These are phyloP conservation scores for Rhodotorula diobovata DNA, from an alignment of 768 basidiomycete species.

Conservation along the genomic window DNA sequence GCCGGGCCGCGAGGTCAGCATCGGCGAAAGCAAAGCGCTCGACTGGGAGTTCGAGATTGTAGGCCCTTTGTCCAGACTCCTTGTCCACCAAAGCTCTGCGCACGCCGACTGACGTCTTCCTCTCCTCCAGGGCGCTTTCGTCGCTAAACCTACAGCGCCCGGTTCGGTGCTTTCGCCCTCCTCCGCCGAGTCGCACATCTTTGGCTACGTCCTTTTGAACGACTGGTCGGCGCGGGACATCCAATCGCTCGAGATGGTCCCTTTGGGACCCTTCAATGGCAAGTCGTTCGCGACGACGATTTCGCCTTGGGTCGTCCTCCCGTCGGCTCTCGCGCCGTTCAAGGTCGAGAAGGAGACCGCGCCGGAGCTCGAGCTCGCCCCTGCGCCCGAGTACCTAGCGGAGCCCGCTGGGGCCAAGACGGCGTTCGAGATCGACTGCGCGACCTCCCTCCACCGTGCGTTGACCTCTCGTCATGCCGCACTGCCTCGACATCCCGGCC, in stretches of 20 bases:
- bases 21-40: slow-evolving; percentile 26
- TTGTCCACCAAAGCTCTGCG: neutral
- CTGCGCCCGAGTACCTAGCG: neutral
- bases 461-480: too few species aligned
- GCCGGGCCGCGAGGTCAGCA: slow-evolving; percentile 6
- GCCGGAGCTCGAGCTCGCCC: neutral
- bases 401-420: neutral
- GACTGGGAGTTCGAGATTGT: slow-evolving; percentile 36
- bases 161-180: neutral
- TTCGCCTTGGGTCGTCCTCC: slow-evolving; percentile 37
- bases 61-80: neutral
- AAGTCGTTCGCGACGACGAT: slow-evolving; percentile 41
- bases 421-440: slow-evolving; percentile 5
- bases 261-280: slow-evolving; percentile 41
- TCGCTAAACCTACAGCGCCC: neutral
- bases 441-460: neutral
- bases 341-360: slow-evolving; percentile 9
- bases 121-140: slow-evolving; percentile 1
- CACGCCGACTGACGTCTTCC: neutral
- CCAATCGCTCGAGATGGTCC: slow-evolving; percentile 39
- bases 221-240: slow-evolving; percentile 39
- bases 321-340: slow-evolving; percentile 38
- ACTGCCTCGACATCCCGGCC: neutral
- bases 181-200: slow-evolving; percentile 14
- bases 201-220: slow-evolving; percentile 31